Evolutionary conservation across 2,329 filamentous ascomycete genomes (phyloP).

Genomic region (Colletotrichum limetticola): DNA sequence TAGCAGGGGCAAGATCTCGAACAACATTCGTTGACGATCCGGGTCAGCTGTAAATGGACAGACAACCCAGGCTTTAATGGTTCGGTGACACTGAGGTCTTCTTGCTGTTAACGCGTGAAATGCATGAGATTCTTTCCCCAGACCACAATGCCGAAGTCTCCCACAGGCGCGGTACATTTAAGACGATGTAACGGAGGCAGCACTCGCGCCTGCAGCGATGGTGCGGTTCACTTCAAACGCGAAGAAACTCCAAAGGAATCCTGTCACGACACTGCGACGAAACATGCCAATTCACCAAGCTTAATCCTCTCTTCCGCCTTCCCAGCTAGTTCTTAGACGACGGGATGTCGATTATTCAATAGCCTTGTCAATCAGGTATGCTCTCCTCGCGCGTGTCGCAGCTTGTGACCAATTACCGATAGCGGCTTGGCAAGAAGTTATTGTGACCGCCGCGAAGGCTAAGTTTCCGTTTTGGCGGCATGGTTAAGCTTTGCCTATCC

Average conservation of each 20-base stretch:
- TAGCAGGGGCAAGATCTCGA: background rate
- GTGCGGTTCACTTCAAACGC: background rate
- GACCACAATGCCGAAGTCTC: background rate
- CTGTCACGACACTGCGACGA: background rate
- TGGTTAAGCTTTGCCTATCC: background rate
- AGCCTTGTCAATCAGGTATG: background rate
- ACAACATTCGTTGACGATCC: background rate
- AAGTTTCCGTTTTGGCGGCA: background rate
- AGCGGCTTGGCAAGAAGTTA: background rate
- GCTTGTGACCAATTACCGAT: background rate
- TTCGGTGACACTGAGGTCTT: background rate
- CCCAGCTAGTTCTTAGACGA: background rate
- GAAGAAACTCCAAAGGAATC: background rate
- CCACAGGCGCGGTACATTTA: background rate
- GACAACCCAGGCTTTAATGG: background rate
- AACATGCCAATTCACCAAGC: background rate
- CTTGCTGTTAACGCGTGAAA: background rate
- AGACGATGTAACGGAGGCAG: background rate
- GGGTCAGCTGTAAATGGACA: background rate
- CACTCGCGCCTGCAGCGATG: background rate
- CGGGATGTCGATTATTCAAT: background rate
- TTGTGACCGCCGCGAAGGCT: background rate
- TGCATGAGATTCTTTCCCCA: background rate
- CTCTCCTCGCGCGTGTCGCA: background rate
- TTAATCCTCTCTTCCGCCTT: background rate